A percentile compares a stretch with the other conserved stretches of the same genome.
These are phyloP conservation scores for Sporothrix humicola DNA, from an alignment of 2,329 filamentous ascomycete genomes.

Conservation along the genomic window DNA sequence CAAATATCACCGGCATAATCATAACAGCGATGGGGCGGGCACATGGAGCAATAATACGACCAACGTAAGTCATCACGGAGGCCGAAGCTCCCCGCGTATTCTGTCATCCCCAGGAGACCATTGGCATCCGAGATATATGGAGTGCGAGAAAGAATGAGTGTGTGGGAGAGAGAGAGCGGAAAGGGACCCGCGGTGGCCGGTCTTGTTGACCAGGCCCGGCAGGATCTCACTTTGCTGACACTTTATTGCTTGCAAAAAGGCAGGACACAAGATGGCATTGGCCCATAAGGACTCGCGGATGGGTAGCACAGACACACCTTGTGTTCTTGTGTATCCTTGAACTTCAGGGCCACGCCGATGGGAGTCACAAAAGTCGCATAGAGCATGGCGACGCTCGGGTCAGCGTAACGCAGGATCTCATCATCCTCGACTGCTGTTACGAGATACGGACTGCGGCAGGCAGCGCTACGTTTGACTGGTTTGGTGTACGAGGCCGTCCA, in stretches of 20 bases:
- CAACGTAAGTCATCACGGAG: not conserved
- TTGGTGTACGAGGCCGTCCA: not conserved
- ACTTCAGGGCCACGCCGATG: slow-evolving; percentile 15
- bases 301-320: slow-evolving; percentile 6
- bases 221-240: slow-evolving; percentile 24
- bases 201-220: not conserved
- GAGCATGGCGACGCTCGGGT: not conserved
- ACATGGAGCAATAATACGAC: not conserved
- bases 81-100: not conserved
- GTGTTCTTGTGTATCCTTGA: not conserved
- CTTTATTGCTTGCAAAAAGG: not conserved
- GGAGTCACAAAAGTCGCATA: slow-evolving; percentile 3
- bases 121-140: no score
- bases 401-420: slow-evolving; percentile 4
- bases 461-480: not conserved
- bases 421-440: slow-evolving; percentile 18
- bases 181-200: not conserved
- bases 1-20: not conserved
- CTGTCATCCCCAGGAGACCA: not conserved
- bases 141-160: not conserved
- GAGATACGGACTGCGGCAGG: not conserved
- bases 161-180: not conserved
- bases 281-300: not conserved
- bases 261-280: not conserved
- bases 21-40: not conserved